phyloP scores from a whole-genome alignment of 805 yeast species.

The Saturnispora saitoi region DNA sequence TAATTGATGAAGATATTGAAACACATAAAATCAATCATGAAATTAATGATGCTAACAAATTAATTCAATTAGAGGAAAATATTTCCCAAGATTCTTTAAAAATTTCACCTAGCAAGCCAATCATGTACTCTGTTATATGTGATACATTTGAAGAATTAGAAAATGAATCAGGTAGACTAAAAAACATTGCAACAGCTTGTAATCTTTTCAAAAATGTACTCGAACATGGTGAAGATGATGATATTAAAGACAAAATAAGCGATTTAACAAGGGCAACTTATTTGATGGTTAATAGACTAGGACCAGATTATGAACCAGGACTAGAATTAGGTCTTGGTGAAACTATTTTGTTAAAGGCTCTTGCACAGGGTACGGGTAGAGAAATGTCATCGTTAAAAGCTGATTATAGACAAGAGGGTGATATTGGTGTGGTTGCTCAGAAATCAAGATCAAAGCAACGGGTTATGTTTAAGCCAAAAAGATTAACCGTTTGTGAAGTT shows the following conservation, averaged over 20 bases:
- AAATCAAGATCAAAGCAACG: slow-evolving; percentile 78
- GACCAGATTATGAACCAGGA: slow-evolving; percentile 90
- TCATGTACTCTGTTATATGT: slow-evolving; percentile 38
- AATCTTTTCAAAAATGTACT: slow-evolving; percentile 63
- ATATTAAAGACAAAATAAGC: slow-evolving; percentile 14
- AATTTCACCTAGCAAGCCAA: slow-evolving; percentile 15
- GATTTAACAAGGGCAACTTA: slow-evolving; percentile 67
- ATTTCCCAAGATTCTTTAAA: neutral
- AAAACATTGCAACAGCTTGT: slow-evolving; percentile 68
- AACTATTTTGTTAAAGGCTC: slow-evolving; percentile 75
- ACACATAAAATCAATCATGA: slow-evolving; percentile 16
- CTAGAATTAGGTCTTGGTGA: slow-evolving; percentile 93
- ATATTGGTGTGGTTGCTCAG: slow-evolving; percentile 82
- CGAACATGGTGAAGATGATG: slow-evolving; percentile 27
- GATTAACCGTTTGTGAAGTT: slow-evolving; percentile 65
- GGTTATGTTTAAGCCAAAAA: slow-evolving; percentile 86
- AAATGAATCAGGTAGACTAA: slow-evolving; percentile 70
- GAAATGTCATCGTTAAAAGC: slow-evolving; percentile 58
- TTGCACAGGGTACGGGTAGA: slow-evolving; percentile 85
- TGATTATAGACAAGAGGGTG: slow-evolving; percentile 77
- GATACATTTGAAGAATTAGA: slow-evolving; percentile 73
- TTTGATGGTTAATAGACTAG: slow-evolving; percentile 77
- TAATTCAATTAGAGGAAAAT: slow-evolving; percentile 9
- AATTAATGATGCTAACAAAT: slow-evolving; percentile 20
- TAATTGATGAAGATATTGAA: slow-evolving; percentile 12